These are phyloP conservation scores for Chaetoceros tenuissimus DNA, from an alignment of 108 stramenopile genomes.

Conservation along the genomic window DNA sequence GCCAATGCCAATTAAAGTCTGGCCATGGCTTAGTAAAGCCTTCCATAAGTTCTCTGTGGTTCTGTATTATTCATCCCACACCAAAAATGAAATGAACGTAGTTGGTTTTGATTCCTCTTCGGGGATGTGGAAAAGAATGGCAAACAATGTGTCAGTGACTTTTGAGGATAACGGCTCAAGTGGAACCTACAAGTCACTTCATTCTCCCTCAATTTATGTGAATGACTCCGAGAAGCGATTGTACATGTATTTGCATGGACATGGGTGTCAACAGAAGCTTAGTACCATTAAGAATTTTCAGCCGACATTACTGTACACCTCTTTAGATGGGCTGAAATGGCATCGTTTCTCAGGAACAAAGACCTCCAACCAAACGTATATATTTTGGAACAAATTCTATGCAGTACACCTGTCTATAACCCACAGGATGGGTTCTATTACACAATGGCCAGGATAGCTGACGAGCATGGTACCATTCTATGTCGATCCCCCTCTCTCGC, in stretches of 20 bases:
- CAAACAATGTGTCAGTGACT: conserved; percentile 1
- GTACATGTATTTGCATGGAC: conserved; percentile 12
- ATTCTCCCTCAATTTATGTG: conserved; percentile 1
- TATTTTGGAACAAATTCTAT: conserved; percentile 11
- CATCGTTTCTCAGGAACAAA: background rate
- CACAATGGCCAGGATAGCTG: conserved; percentile 1
- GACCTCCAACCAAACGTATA: background rate
- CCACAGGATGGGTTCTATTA: conserved; percentile 4
- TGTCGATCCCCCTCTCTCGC: conserved; percentile 5
- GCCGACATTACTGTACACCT: conserved; percentile 6
- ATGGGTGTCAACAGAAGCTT: conserved; percentile 10
- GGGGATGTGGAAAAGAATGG: background rate
- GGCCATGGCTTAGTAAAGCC: conserved; percentile 2
- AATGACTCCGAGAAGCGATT: no score
- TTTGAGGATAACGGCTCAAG: background rate
- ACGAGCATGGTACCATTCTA: conserved; percentile 1
- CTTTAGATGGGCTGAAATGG: conserved; percentile 8
- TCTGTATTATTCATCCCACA: conserved; percentile 4
- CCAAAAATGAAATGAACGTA: background rate
- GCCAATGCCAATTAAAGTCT: conserved; percentile 5
- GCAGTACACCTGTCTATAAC: background rate
- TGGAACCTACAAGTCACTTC: conserved; percentile 1
- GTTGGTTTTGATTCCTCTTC: background rate
- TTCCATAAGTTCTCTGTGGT: conserved; percentile 1
- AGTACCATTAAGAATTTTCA: background rate